A percentile compares a stretch with the other conserved stretches of the same genome.
These are phyloP conservation scores for Pseudogymnoascus sp. DNA, from an alignment of 2,329 filamentous ascomycete genomes.

Conservation along the genomic window DNA sequence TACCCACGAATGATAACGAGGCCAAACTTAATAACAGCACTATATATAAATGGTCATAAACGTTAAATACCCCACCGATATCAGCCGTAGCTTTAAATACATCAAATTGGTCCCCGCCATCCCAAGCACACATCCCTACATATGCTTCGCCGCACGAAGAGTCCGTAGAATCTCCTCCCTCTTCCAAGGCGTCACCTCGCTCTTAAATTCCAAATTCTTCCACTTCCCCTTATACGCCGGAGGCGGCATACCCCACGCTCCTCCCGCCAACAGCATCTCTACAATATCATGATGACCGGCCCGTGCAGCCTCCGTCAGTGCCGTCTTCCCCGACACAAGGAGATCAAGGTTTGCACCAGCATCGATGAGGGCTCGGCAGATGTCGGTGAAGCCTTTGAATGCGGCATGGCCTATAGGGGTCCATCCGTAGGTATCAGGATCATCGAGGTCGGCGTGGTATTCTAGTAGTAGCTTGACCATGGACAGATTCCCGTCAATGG, in stretches of 20 bases:
- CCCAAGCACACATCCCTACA: background rate
- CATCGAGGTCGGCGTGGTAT: background rate
- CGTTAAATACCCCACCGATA: background rate
- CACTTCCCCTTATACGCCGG: conserved; percentile 2
- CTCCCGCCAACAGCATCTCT: background rate
- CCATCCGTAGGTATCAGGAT: background rate
- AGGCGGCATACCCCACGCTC: background rate
- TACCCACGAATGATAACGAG: background rate
- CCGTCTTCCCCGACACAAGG: background rate
- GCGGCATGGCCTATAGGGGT: background rate
- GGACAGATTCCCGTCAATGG: background rate
- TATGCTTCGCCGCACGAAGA: background rate
- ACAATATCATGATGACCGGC: background rate
- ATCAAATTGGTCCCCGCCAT: background rate
- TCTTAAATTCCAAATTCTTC: conserved; percentile 1
- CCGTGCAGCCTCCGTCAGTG: background rate
- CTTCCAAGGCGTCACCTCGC: background rate
- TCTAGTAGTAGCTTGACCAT: background rate
- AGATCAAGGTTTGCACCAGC: background rate
- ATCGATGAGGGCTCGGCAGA: background rate
- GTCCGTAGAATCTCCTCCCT: background rate
- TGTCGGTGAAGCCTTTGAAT: background rate
- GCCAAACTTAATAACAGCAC: background rate
- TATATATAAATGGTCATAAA: background rate
- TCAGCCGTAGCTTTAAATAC: background rate